These are phyloP conservation scores for Vachellia pachyceras DNA, from an alignment of 306 rosid species.

Conservation along the genomic window DNA sequence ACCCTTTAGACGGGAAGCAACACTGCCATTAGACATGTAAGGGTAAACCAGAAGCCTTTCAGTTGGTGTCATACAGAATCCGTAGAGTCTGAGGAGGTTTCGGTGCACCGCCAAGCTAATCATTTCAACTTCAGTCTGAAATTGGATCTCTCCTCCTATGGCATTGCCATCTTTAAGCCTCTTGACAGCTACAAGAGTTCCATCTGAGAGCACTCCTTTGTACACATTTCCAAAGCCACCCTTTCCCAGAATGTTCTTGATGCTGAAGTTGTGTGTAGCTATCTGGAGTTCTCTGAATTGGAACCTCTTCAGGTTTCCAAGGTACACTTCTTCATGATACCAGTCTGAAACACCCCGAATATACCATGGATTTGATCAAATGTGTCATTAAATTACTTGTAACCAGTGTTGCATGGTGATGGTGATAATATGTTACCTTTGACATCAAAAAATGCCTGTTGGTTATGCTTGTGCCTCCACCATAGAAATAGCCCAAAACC, in stretches of 20 bases:
- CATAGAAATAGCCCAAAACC: constrained; percentile 71
- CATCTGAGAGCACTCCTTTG: constrained; percentile 84
- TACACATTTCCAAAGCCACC: constrained; percentile 97
- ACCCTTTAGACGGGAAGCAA: constrained; percentile 94
- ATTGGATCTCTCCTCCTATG: constrained; percentile 84
- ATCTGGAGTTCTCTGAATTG: constrained; percentile 84
- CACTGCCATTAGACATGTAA: constrained; percentile 93
- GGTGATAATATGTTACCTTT: constrained; percentile 39
- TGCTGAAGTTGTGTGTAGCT: constrained; percentile 90
- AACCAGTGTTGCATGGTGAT: background rate
- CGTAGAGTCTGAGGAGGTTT: constrained; percentile 81
- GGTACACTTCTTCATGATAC: constrained; percentile 81
- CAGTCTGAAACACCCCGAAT: constrained; percentile 53
- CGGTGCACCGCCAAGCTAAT: constrained; percentile 94
- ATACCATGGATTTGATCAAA: constrained; percentile 7
- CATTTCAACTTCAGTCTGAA: constrained; percentile 98
- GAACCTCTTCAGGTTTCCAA: constrained; percentile 91
- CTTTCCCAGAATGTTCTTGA: constrained; percentile 83
- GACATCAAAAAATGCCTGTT: constrained; percentile 52
- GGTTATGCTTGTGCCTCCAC: constrained; percentile 49
- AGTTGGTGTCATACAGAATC: constrained; percentile 79
- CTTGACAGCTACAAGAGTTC: constrained; percentile 85
- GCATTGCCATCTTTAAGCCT: constrained; percentile 90
- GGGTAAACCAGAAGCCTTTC: constrained; percentile 93
- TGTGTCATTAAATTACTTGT: background rate